These are phyloP conservation scores for Hordeum vulgare DNA, from an alignment of 176 grass and related monocot species.

Conservation along the genomic window DNA sequence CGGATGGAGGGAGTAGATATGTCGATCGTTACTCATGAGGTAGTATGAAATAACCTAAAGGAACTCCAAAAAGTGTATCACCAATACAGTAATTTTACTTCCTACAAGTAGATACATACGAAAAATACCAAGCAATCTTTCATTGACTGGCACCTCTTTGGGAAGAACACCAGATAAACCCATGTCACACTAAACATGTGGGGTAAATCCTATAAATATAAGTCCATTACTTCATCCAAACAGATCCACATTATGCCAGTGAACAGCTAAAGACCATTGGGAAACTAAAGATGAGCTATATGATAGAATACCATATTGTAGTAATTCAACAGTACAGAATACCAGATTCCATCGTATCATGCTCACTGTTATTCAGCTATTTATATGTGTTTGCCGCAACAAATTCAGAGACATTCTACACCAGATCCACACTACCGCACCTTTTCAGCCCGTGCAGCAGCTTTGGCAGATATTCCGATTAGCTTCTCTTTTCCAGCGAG, in stretches of 20 bases:
- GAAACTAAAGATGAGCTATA: background rate
- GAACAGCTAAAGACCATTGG: background rate
- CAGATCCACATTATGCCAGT: background rate
- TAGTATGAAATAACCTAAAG: background rate
- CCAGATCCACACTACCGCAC: constrained; percentile 8
- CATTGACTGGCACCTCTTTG: background rate
- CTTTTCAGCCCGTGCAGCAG: constrained; percentile 72
- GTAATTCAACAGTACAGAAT: background rate
- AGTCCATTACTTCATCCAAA: background rate
- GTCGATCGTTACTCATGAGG: background rate
- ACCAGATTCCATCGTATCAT: background rate
- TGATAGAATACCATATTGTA: background rate
- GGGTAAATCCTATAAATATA: background rate
- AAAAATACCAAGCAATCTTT: background rate
- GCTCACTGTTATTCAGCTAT: background rate
- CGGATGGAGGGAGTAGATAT: no score
- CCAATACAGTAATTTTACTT: background rate
- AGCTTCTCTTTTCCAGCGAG: constrained; percentile 67
- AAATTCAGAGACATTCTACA: background rate
- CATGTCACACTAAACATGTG: background rate
- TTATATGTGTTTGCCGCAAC: background rate
- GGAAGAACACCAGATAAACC: background rate
- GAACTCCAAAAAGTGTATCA: background rate
- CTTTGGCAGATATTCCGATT: constrained; percentile 65
- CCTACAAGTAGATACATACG: background rate